Conservation (phyloP, 768 basidiomycete species). For the Serendipita indica region DNA sequence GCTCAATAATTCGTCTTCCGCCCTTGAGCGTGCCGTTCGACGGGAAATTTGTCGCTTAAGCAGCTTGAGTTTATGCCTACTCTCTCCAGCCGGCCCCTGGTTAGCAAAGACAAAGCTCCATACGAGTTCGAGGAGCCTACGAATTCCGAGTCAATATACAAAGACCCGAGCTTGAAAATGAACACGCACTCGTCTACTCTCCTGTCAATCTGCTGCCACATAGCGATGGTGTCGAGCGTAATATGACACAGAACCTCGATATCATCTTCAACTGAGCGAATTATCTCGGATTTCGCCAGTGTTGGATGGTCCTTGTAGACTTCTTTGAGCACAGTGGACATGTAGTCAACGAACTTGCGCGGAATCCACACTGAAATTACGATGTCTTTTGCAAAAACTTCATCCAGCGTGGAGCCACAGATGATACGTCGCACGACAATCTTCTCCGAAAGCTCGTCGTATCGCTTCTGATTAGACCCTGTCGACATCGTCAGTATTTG, state of each 20-base stretch:
- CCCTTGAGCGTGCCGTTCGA: neutral
- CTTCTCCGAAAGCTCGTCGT: neutral
- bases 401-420: neutral
- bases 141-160: neutral
- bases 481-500: neutral
- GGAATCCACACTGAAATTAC: slow-evolving; percentile 7
- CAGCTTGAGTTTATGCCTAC: neutral
- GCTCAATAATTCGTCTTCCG: neutral
- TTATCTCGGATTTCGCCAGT: neutral
- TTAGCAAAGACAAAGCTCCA: neutral
- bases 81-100: neutral
- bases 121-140: neutral
- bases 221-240: neutral
- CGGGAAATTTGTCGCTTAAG: neutral
- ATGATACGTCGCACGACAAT: neutral
- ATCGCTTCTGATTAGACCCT: neutral
- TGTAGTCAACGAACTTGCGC: neutral
- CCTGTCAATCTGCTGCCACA: slow-evolving; percentile 9
- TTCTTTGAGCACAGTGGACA: neutral
- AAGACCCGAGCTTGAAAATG: neutral
- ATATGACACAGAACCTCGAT: neutral
- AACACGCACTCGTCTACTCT: slow-evolving; percentile 9
- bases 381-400: neutral
- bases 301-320: neutral
- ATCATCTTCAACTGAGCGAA: neutral